Percentiles rank a stretch among this genome's conserved stretches.
Evolutionary conservation across 352 stramenopile genomes (phyloP).

Genomic region (Pythium biforme): DNA sequence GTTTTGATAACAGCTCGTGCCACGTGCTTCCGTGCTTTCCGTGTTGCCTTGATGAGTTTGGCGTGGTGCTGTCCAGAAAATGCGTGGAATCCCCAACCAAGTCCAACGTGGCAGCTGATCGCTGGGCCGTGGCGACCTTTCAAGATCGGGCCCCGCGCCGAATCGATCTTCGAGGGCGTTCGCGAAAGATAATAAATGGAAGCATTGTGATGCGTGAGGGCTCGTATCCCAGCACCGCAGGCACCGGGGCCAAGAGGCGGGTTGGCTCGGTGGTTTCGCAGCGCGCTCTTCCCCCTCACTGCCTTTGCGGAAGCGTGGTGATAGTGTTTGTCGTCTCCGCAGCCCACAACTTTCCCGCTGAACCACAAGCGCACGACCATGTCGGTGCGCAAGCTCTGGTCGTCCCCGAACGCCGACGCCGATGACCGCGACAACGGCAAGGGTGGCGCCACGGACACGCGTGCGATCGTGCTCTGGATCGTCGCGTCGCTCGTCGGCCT

Average conservation of each 20-base stretch:
- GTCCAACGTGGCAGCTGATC: conserved; percentile 17
- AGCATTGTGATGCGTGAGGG: not conserved
- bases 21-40: too few relatives aligned
- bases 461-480: conserved; percentile 17
- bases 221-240: not conserved
- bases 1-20: too few relatives aligned
- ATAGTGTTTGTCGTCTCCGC: not conserved
- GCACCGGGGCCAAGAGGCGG: not conserved
- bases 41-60: too few relatives aligned
- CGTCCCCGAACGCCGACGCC: not conserved
- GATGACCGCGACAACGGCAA: not conserved
- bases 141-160: conserved; percentile 4
- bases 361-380: not conserved
- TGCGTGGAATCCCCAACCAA: not conserved
- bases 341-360: not conserved
- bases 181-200: conserved; percentile 1
- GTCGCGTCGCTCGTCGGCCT: conserved; percentile 1
- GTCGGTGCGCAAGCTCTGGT: not conserved
- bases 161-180: not conserved
- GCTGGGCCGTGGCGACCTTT: conserved; percentile 3
- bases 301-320: too few relatives aligned
- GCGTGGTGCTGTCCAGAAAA: conserved; percentile 8
- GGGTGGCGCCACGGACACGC: not conserved
- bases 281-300: not conserved
- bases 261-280: not conserved